These are phyloP conservation scores for Solanum tarapatanum DNA, from an alignment of 257 asterid genomes.

Conservation along the genomic window DNA sequence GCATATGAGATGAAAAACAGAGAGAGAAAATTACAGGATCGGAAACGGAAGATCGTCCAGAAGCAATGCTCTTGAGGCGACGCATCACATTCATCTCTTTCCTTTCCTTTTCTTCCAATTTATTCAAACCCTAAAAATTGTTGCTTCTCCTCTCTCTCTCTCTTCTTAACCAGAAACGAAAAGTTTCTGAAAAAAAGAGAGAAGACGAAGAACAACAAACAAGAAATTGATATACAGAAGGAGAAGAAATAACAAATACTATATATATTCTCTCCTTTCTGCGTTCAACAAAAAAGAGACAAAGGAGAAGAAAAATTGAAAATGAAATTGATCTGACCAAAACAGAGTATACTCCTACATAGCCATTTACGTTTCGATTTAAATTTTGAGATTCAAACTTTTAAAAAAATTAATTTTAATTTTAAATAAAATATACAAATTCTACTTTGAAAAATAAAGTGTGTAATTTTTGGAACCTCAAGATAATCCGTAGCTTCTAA, in stretches of 20 bases:
- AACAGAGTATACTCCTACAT: neutral
- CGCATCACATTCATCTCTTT: slow-evolving; percentile 84
- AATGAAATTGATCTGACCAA: neutral
- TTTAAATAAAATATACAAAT: too few species aligned
- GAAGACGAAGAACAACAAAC: neutral
- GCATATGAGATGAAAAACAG: neutral
- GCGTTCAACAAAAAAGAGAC: neutral
- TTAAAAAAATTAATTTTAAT: too few species aligned
- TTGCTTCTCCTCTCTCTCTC: neutral
- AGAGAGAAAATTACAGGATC: slow-evolving; percentile 59
- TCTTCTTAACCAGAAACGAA: neutral
- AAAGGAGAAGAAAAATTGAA: neutral
- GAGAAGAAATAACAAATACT: neutral
- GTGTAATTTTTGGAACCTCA: too few species aligned
- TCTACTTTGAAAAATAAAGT: too few species aligned
- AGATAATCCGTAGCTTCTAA: too few species aligned
- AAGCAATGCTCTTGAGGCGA: slow-evolving; percentile 94
- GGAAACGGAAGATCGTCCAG: slow-evolving; percentile 86
- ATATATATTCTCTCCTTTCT: neutral
- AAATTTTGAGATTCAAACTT: neutral
- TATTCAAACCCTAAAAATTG: neutral
- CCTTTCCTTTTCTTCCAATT: neutral
- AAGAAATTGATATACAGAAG: neutral
- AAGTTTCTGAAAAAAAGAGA: neutral
- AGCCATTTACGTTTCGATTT: neutral